Conservation (phyloP, 495 filamentous ascomycete genomes). For the Achaetomiella virescens region DNA sequence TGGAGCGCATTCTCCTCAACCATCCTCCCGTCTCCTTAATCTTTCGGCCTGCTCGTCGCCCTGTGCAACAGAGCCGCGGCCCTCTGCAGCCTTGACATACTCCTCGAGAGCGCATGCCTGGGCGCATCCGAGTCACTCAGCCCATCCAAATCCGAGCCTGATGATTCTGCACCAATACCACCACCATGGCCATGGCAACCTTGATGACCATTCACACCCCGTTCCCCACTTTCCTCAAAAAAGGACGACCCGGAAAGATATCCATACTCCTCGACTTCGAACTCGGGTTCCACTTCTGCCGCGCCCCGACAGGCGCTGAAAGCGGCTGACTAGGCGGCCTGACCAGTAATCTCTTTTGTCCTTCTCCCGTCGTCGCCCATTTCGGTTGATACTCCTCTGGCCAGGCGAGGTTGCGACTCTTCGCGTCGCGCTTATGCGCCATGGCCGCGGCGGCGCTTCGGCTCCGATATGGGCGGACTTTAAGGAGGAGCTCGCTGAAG, state of each 20-base stretch:
- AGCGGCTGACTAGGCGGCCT: slow-evolving; percentile 6
- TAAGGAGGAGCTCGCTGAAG: slow-evolving; percentile 17
- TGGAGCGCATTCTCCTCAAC: neutral
- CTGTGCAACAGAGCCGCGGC: slow-evolving; percentile 22
- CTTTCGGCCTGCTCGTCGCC: slow-evolving; percentile 11
- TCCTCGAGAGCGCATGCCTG: slow-evolving; percentile 6
- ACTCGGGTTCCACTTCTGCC: neutral
- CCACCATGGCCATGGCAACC: neutral
- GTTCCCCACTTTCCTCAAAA: neutral
- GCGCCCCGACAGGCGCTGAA: neutral
- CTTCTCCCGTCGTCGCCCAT: neutral
- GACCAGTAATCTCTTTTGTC: neutral
- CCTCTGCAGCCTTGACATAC: slow-evolving; percentile 19
- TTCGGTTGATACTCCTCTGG: slow-evolving; percentile 6
- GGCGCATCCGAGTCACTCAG: slow-evolving; percentile 14
- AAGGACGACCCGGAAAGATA: neutral
- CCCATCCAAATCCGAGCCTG: slow-evolving; percentile 3
- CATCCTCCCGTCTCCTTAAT: slow-evolving; percentile 5
- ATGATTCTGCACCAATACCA: neutral
- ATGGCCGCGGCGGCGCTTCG: neutral
- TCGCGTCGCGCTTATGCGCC: slow-evolving; percentile 4
- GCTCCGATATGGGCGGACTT: slow-evolving; percentile 14
- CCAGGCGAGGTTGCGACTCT: slow-evolving; percentile 2
- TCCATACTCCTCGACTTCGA: slow-evolving; percentile 10
- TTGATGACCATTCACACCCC: neutral